Evolutionary conservation across 2,329 filamentous ascomycete genomes (phyloP), one percentile per base, ranked within the genome.

Genomic region (Didymella glomerata): DNA sequence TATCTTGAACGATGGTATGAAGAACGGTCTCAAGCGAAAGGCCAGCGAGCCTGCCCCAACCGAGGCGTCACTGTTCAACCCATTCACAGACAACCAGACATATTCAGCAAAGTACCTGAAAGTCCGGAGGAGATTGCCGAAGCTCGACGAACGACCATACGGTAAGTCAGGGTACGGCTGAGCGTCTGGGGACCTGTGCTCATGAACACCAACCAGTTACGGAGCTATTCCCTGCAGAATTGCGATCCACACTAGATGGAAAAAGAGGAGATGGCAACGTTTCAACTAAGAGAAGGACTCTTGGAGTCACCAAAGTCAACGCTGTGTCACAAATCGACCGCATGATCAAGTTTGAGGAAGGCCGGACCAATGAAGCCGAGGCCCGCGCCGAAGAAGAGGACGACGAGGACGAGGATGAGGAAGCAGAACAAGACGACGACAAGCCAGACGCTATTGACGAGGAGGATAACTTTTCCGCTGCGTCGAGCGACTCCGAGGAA

Each of bases 401-500:
- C 13, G 73, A 71, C 22, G 80, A 81, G 0, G 78, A 79, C 0
- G 79, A 84, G 8, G 83, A 84, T 2, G 76, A 76, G 5, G 80
- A 83, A 20, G 74, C 72, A 6, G 80, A 80, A 3, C 78, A 79
- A 7, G 79, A 84, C 10, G 82, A 84, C 3, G 74, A 76, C 8
- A 80, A 83, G 38, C 82, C 84, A 41, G 82, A 85, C 59, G 80
- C 84, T 30, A 79, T 83, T 7, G 85, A 87, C 52, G 83, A 86
- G 57, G 84, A 86, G 53, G 88, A 86, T 62, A 83, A 86, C 20
- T 76, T 63, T 62, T 73, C 69, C 5, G 71, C 67, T 44, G 84
- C 85, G 24, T 85, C 87, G 44, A 86, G 86, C 13, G 84, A 86
- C 54, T 86, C 84, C 4, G 86, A 88, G 69, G 88, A 89, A 67